phyloP scores from a whole-genome alignment of 2,329 filamentous ascomycete genomes.

The Myriangium duriaei region DNA sequence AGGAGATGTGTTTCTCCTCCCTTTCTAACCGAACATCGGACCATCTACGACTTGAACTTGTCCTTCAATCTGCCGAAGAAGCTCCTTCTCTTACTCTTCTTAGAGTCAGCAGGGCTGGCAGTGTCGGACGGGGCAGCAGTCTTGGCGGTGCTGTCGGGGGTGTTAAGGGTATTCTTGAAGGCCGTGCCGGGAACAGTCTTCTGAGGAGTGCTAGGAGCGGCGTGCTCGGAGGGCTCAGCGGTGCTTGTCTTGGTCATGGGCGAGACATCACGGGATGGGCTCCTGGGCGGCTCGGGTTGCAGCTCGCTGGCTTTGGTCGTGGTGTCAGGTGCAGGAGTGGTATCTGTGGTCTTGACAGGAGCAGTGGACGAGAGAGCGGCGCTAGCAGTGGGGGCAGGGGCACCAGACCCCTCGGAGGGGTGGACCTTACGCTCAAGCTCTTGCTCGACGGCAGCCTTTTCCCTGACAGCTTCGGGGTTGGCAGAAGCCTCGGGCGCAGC shows the following conservation, averaged over 20 bases:
- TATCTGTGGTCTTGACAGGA: slow-evolving; percentile 16
- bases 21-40: too few relatives aligned
- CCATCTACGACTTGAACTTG: slow-evolving; percentile 26
- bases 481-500: slow-evolving; percentile 54
- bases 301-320: slow-evolving; percentile 9
- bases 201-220: slow-evolving; percentile 12
- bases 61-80: slow-evolving; percentile 39
- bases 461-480: slow-evolving; percentile 39
- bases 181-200: slow-evolving; percentile 11
- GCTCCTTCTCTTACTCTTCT: slow-evolving; percentile 37
- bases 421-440: slow-evolving; percentile 55
- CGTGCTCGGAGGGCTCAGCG: slow-evolving; percentile 20
- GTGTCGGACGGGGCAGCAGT: slow-evolving; percentile 15
- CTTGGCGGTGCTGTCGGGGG: slow-evolving; percentile 8
- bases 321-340: slow-evolving; percentile 13
- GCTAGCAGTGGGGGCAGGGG: slow-evolving; percentile 30
- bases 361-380: slow-evolving; percentile 26
- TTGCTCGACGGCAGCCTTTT: slow-evolving; percentile 44
- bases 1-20: too few relatives aligned
- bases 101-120: slow-evolving; percentile 18
- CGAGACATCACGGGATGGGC: slow-evolving; percentile 29
- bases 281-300: slow-evolving; percentile 11
- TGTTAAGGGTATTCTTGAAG: slow-evolving; percentile 12
- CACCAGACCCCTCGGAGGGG: slow-evolving; percentile 29
- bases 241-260: slow-evolving; percentile 24